Conservation (phyloP, 2,329 filamentous ascomycete species). For the Teratosphaeria nubilosa region DNA sequence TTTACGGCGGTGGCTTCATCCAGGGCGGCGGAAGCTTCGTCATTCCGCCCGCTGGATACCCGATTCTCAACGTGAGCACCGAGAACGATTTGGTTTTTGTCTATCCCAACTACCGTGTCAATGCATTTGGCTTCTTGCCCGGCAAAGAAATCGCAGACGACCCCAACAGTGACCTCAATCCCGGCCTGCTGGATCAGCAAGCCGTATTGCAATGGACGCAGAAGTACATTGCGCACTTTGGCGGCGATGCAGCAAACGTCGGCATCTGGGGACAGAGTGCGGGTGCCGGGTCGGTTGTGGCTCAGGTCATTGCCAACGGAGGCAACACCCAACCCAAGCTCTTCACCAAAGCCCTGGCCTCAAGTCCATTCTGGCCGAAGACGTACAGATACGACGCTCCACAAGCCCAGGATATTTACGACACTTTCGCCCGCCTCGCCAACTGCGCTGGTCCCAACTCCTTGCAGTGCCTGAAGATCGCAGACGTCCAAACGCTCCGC, state of each 20-base stretch:
- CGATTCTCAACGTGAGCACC: constrained; percentile 45
- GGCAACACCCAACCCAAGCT: constrained; percentile 32
- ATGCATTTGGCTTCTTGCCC: constrained; percentile 35
- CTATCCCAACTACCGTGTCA: constrained; percentile 41
- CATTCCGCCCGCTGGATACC: constrained; percentile 48
- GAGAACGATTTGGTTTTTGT: constrained; percentile 43
- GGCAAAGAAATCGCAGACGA: constrained; percentile 24
- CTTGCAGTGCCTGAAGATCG: constrained; percentile 45
- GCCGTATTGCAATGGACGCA: constrained; percentile 28
- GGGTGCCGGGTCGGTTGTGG: constrained; percentile 38
- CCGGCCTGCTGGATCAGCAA: constrained; percentile 28
- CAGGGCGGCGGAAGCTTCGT: constrained; percentile 46
- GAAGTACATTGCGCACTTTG: constrained; percentile 26
- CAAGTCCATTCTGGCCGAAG: constrained; percentile 50
- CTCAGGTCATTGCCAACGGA: constrained; percentile 46
- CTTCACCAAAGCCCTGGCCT: constrained; percentile 43
- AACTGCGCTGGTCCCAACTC: constrained; percentile 40
- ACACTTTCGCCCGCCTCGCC: constrained; percentile 35
- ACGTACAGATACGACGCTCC: constrained; percentile 43
- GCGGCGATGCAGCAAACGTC: constrained; percentile 26
- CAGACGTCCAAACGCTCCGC: constrained; percentile 44
- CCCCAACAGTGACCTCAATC: constrained; percentile 17
- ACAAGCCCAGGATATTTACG: constrained; percentile 44
- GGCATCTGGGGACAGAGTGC: constrained; percentile 27
- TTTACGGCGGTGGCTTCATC: constrained; percentile 54